Evolutionary conservation across 352 stramenopile genomes (phyloP).

Genomic region (Globisporangium recalcitrans): DNA sequence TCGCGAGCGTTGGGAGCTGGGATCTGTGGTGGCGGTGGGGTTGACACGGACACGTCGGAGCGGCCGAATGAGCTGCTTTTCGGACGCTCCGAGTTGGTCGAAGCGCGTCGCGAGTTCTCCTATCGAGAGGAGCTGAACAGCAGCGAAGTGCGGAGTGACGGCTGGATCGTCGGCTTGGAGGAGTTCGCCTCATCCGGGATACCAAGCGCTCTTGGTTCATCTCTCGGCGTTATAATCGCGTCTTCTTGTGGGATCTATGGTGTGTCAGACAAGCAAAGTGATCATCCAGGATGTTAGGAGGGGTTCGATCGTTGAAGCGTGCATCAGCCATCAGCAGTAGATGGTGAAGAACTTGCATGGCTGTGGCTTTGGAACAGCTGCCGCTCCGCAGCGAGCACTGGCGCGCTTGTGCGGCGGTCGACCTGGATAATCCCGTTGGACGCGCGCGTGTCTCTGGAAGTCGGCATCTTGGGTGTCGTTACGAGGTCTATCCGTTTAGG

Average conservation of each 20-base stretch:
- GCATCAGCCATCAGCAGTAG: too few relatives aligned
- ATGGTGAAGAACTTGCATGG: background rate
- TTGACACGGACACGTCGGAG: background rate
- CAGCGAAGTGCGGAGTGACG: background rate
- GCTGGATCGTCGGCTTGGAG: background rate
- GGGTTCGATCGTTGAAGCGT: background rate
- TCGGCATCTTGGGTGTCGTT: background rate
- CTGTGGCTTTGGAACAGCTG: constrained; percentile 1
- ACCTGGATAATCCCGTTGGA: background rate
- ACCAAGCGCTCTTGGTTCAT: too few relatives aligned
- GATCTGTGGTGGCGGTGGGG: background rate
- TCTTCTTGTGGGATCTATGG: background rate
- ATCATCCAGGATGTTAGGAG: background rate
- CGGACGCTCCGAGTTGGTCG: background rate
- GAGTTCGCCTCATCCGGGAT: background rate
- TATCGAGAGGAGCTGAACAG: background rate
- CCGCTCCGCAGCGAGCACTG: background rate
- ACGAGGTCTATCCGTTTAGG: too few relatives aligned
- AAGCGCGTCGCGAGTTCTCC: background rate
- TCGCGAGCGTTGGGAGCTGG: background rate
- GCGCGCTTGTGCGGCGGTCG: background rate
- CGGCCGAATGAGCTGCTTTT: background rate
- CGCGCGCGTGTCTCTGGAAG: background rate
- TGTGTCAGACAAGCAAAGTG: background rate
- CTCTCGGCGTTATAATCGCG: background rate